Conservation (phyloP, 495 filamentous ascomycete genomes). For the Neurospora africana region DNA sequence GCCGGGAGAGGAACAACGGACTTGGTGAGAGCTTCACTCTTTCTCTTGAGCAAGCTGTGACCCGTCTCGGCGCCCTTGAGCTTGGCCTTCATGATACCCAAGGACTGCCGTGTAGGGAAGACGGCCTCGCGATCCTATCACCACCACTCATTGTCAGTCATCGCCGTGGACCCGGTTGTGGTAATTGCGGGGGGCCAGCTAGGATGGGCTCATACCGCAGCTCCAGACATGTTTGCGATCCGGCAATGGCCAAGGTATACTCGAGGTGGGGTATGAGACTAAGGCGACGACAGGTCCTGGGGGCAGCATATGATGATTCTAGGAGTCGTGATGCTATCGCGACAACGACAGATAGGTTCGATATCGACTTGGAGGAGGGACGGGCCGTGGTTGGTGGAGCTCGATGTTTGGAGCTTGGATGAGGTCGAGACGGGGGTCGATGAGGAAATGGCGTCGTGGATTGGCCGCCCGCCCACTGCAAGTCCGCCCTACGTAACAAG, state of each 20-base stretch:
- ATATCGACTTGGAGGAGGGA: not conserved
- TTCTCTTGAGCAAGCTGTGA: constrained; percentile 78
- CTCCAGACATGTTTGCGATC: constrained; percentile 46
- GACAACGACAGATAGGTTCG: not conserved
- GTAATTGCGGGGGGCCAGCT: not conserved
- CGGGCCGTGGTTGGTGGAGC: not conserved
- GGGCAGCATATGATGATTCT: not conserved
- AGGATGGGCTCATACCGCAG: constrained; percentile 36
- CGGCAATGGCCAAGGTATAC: not conserved
- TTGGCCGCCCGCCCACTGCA: not conserved
- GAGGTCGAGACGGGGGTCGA: not conserved
- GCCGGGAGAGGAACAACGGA: constrained; percentile 22
- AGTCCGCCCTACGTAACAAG: not conserved
- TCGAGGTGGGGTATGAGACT: not conserved
- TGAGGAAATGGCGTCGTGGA: not conserved
- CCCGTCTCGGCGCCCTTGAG: constrained; percentile 92
- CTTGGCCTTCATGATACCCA: constrained; percentile 96
- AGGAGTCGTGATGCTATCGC: not conserved
- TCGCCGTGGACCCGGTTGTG: not conserved
- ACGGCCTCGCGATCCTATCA: constrained; percentile 77
- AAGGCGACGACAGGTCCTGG: not conserved
- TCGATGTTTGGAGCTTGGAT: not conserved
- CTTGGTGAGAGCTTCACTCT: constrained; percentile 90
- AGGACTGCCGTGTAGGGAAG: constrained; percentile 94
- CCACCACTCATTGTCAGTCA: constrained; percentile 6